These are phyloP conservation scores for Penicillium psychrosexuale DNA, from an alignment of 2,329 filamentous ascomycete species.

Conservation along the genomic window DNA sequence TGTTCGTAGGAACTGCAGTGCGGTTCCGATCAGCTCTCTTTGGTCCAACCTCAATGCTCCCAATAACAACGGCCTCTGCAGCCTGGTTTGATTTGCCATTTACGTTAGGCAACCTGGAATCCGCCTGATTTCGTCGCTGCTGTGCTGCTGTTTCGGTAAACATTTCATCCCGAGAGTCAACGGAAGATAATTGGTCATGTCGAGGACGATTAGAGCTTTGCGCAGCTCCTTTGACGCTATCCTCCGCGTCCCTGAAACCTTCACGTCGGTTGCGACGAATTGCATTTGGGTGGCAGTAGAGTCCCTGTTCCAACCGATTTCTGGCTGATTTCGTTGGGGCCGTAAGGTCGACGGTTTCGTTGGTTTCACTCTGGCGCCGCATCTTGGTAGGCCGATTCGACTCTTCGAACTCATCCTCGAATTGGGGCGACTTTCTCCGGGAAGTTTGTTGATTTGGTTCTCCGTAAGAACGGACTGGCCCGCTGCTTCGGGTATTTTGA, in stretches of 20 bases:
- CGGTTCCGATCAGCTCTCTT: not conserved
- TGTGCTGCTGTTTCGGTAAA: slow-evolving; percentile 26
- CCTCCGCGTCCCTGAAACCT: slow-evolving; percentile 25
- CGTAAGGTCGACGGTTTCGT: slow-evolving; percentile 1
- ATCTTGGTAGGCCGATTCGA: slow-evolving; percentile 29
- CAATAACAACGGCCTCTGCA: not conserved
- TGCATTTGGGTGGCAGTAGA: not conserved
- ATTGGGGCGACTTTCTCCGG: not conserved
- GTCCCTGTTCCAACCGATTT: not conserved
- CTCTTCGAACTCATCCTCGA: slow-evolving; percentile 17
- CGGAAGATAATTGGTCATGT: not conserved
- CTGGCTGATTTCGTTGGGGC: not conserved
- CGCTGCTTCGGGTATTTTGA: slow-evolving; percentile 28
- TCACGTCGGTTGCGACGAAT: slow-evolving; percentile 1
- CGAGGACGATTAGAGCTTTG: slow-evolving; percentile 1
- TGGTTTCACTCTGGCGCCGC: slow-evolving; percentile 22
- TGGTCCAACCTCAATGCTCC: not conserved
- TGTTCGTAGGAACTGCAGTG: not conserved
- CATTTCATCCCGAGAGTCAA: slow-evolving; percentile 19
- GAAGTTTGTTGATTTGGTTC: slow-evolving; percentile 10
- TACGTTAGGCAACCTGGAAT: not conserved
- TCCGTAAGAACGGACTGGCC: slow-evolving; percentile 31
- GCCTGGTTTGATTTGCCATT: not conserved
- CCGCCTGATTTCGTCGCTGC: slow-evolving; percentile 19
- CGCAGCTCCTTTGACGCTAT: slow-evolving; percentile 5